Base-by-base conservation (phyloP, 1,139 yeast species). In the Kazachstania sp. region DNA sequence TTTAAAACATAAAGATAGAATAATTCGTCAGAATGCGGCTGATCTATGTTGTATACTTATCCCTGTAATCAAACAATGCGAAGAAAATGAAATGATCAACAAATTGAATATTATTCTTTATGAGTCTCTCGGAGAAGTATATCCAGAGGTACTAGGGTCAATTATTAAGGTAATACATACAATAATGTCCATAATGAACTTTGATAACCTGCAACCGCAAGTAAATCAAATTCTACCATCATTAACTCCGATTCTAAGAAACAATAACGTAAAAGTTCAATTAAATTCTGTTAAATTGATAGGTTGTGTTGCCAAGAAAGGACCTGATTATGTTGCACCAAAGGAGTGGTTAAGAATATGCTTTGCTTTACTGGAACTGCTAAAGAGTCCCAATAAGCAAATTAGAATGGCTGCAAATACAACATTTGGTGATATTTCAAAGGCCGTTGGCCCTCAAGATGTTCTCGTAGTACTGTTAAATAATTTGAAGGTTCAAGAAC, bases 341-440 rank as follows among this genome's bases (percentile, higher is more conserved):
- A 81, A 87, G 52, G 99, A 94, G 65, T 94, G 98, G 98, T 87
- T 92, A 95, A 75, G 98, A 52, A 86, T 92, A 30, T 86, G 97
- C 58, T 88, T 86, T 67, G 97, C 90, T 61, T 70, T 94, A 40
- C 68, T 94, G 40, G 98, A 92, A 55, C 81, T 92, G 80, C 73
- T 94, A 51, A 88, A 88, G 60, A 85, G 95, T 15, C 79, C 85
- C n/a, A 78, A 78, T 49, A 87, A 85, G 59, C 73, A 82, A 28
- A 86, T 90, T 44, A 71, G 97, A 52, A 73, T 83, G 39, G 86
- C 94, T 1, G 95, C 98, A 0, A 94, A 90, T 60, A 79, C 77
- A 30, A 87, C 98, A 0, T 92, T 94, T 71, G 98, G 98, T 0
- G 77, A 78, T 49, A 90, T 94, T 53, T 92, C 98, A 1, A 78